Evolutionary conservation across 2,329 filamentous ascomycete species (phyloP).

Genomic region (Aspergillus clavatus): DNA sequence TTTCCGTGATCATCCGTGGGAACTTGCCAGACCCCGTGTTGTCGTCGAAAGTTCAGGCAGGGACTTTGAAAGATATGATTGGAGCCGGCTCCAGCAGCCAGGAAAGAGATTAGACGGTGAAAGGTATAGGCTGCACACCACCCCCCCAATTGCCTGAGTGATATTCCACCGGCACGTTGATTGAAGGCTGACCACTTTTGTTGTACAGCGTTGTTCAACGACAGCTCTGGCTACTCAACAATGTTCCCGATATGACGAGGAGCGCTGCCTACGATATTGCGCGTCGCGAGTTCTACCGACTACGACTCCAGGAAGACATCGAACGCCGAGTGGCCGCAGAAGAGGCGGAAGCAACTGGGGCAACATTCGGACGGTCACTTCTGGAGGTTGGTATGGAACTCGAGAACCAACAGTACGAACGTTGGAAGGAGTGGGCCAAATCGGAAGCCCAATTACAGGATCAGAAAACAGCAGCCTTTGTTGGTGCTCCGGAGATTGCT

Average conservation of each 20-base stretch:
- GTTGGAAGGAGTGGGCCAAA: constrained; percentile 77
- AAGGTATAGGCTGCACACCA: constrained; percentile 54
- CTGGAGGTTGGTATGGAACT: constrained; percentile 74
- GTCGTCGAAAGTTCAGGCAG: constrained; percentile 81
- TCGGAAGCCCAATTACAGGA: constrained; percentile 48
- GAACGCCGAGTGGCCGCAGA: constrained; percentile 78
- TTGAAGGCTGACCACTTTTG: constrained; percentile 9
- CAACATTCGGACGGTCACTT: constrained; percentile 76
- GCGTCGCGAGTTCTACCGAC: constrained; percentile 82
- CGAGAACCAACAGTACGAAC: constrained; percentile 74
- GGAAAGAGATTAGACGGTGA: constrained; percentile 77
- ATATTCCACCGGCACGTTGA: neutral
- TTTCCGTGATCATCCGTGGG: constrained; percentile 95
- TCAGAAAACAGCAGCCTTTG: constrained; percentile 44
- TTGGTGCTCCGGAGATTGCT: constrained; percentile 36
- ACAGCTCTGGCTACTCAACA: constrained; percentile 78
- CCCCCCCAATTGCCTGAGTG: neutral
- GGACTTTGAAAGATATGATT: constrained; percentile 71
- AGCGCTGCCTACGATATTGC: constrained; percentile 76
- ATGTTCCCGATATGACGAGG: constrained; percentile 53
- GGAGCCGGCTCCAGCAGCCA: constrained; percentile 71
- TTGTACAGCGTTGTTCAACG: constrained; percentile 76
- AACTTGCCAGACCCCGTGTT: constrained; percentile 80
- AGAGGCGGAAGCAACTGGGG: constrained; percentile 79
- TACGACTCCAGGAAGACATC: constrained; percentile 77